These are phyloP conservation scores for Salicornia ramosissima DNA, from an alignment of 148 eudicot species.

Conservation along the genomic window DNA sequence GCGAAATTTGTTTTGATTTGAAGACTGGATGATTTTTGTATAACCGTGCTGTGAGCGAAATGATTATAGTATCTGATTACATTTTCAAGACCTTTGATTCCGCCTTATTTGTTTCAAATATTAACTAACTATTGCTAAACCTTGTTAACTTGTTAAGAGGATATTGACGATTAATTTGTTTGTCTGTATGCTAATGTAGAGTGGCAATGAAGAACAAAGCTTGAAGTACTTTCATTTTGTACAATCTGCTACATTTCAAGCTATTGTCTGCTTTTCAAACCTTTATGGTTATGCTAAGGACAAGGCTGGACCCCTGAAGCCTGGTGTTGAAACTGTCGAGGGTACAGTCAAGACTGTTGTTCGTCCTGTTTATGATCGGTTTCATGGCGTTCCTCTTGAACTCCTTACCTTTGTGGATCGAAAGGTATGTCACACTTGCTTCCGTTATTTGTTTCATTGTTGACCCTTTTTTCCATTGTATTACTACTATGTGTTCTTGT, in stretches of 20 bases:
- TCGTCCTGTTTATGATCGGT: slow-evolving; percentile 77
- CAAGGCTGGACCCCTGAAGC: slow-evolving; percentile 82
- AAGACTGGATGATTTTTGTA: neutral
- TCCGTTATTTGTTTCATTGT: neutral
- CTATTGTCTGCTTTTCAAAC: slow-evolving; percentile 56
- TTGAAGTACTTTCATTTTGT: slow-evolving; percentile 82
- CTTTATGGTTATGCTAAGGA: slow-evolving; percentile 80
- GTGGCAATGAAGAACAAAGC: slow-evolving; percentile 48
- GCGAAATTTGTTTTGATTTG: neutral
- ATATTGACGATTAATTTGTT: neutral
- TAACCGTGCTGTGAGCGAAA: neutral
- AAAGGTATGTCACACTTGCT: slow-evolving; percentile 49
- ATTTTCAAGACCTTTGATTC: neutral
- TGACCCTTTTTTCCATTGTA: neutral
- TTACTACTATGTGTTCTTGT: neutral
- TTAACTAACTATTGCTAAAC: neutral
- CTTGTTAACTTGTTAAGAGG: neutral
- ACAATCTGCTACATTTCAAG: slow-evolving; percentile 54
- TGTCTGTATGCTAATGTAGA: slow-evolving; percentile 26
- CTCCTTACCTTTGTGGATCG: slow-evolving; percentile 85
- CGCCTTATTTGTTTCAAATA: neutral
- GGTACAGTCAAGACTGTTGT: slow-evolving; percentile 89
- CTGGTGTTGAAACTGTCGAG: slow-evolving; percentile 82
- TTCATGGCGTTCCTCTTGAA: slow-evolving; percentile 65
- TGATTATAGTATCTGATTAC: neutral